Evolutionary conservation across 2,329 filamentous ascomycete species (phyloP), one percentile per base, ranked within the genome.

Genomic region (Hypoxylon sp.): DNA sequence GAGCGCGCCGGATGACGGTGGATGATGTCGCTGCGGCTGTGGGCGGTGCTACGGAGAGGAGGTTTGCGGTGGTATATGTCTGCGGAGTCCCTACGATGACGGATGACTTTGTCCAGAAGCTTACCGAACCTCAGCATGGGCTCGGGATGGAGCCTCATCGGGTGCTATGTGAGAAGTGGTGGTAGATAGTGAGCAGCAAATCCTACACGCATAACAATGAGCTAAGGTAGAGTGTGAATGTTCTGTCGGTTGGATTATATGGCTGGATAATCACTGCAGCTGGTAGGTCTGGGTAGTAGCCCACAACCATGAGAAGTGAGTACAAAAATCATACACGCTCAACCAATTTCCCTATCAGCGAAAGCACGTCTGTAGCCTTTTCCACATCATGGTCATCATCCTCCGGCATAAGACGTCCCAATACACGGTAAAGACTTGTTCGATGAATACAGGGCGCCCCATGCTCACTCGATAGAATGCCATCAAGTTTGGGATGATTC

Each of bases 41-140:
- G 0, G 77, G 78, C 1, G 72, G 75, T 6, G 74, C 77, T 1
- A 70, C 73, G 3, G 76, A 79, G 23, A 79, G 77, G 52, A 69
- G 74, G 0, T 76, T 78, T 1, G 82, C 83, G 0, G 80, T 89
- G 2, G 86, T 88, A 11, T 93, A 92, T 75, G 78, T 93, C 0
- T 93, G 91, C 72, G 90, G 90, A 0, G 85, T 90, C 12, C 88
- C 88, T 9, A 71, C 72, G 2, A 92, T 92, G 90, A 92, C 89
- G 1, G 91, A 93, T 74, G 82, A 85, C 52, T 83, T 91, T 69
- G 87, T 90, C 0, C 77, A 79, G 19, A 77, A 83, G 19, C 71
- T 87, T 7, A 81, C 77, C 2, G 74, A 77, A 1, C 53, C 70
- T 1, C 8, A 74, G 9, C 3, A 74, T 0, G 71, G 70, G 7